Evolutionary conservation across 768 basidiomycete genomes (phyloP).

Genomic region (Kwoniella botswanensis): DNA sequence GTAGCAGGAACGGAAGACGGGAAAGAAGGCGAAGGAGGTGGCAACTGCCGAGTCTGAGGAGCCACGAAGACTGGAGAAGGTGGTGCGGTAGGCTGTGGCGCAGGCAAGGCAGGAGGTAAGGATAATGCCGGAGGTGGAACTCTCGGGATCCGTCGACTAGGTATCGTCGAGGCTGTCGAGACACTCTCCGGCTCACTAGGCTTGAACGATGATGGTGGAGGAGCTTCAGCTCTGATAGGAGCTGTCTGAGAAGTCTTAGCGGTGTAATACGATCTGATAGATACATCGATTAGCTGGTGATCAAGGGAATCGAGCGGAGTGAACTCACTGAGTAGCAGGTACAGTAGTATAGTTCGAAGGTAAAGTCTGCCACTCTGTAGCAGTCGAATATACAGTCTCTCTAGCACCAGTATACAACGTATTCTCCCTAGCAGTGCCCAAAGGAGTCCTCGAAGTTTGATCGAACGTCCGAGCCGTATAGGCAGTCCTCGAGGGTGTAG

Average conservation of each 20-base stretch:
- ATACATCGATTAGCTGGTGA: not conserved
- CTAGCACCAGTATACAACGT: slow-evolving; percentile 40
- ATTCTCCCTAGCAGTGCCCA: slow-evolving; percentile 33
- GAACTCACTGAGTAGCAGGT: slow-evolving; percentile 19
- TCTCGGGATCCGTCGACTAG: slow-evolving; percentile 16
- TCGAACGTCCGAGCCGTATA: slow-evolving; percentile 14
- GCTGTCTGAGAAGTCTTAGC: slow-evolving; percentile 25
- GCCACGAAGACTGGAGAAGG: not conserved
- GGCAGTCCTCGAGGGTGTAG: not conserved
- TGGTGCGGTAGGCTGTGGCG: not conserved
- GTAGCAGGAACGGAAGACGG: slow-evolving; percentile 36
- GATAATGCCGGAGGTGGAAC: slow-evolving; percentile 9
- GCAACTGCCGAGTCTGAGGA: slow-evolving; percentile 10
- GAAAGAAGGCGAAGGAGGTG: slow-evolving; percentile 38
- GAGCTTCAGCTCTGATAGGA: slow-evolving; percentile 24
- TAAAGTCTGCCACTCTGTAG: slow-evolving; percentile 36
- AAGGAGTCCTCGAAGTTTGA: slow-evolving; percentile 12
- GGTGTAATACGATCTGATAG: slow-evolving; percentile 33
- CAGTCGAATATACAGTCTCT: slow-evolving; percentile 37
- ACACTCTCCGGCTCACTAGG: slow-evolving; percentile 28
- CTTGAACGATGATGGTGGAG: slow-evolving; percentile 1
- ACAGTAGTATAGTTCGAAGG: slow-evolving; percentile 31
- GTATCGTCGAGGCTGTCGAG: slow-evolving; percentile 38
- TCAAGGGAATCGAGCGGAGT: too few relatives aligned
- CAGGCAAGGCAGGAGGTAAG: not conserved